Base-by-base conservation (phyloP, 2,329 filamentous ascomycete genomes). In the Fusarium keratoplasticum region DNA sequence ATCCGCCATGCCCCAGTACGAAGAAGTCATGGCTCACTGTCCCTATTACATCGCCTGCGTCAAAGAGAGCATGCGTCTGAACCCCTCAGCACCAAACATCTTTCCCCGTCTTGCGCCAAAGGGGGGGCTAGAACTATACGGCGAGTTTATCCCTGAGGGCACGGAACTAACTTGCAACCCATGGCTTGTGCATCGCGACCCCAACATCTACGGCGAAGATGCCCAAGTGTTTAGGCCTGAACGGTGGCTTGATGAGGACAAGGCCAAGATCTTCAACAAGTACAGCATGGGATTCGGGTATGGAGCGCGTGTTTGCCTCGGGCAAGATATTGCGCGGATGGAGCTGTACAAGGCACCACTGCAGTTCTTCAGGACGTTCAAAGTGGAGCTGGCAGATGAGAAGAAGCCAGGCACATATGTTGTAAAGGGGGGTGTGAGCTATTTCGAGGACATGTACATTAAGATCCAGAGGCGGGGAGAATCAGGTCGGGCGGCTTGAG, bases 41-140 rank as follows among this genome's bases (percentile, higher is more conserved):
- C 86, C 86, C 0, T 90, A 89, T 69, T 81, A 89, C 18, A 84
- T 89, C 67, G 87, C 87, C 0, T 84, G 86, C 4, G 85, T 90
- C 42, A 88, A 88, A 61, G 88, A 90, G 75, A 85, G 86, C 0
- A 77, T 89, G 20, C 84, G 89, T 16, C 79, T 90, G 22, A 85
- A 88, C 59, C 83, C 87, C 1, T 84, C 86, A 0, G 83, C 84
- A 0, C 87, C 86, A 5, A 77, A 89, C 13, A 84, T 87, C 4
- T 78, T 89, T n/a, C 85, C 86, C 76, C 83, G 88, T 6, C 80
- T 84, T 0, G 87, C 89, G 0, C 86, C 87, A 0, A 65, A 81
- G 3, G 83, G 81, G 0, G 88, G 88, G 0, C 80, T 81, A 0
- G 81, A 82, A 7, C 81, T 89, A 7, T 80, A 81, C 2, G 81